Percentiles rank a stretch among this genome's conserved stretches.
Evolutionary conservation across 1,139 yeast species (phyloP).

Genomic region (Blastobotrys raffinosifermentans): DNA sequence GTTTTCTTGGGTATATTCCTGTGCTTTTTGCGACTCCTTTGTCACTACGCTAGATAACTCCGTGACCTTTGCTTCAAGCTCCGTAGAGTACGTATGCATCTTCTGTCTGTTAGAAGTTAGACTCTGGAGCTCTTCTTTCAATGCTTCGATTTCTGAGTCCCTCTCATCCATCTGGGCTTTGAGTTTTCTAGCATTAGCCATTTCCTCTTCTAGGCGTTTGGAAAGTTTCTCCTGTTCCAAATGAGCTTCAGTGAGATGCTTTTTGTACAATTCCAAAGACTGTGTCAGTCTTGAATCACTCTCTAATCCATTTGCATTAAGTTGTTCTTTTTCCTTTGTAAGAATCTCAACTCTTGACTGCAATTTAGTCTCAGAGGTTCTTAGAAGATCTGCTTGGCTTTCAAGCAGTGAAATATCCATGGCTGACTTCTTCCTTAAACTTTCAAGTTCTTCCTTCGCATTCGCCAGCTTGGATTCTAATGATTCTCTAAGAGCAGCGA

Average conservation of each 20-base stretch:
- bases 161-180: background rate
- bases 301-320: too few species aligned
- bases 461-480: background rate
- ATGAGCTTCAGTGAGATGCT: conserved; percentile 10
- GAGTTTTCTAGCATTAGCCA: conserved; percentile 6
- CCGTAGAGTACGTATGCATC: too few species aligned
- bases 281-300: conserved; percentile 1
- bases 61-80: too few species aligned
- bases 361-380: background rate
- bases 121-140: background rate
- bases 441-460: background rate
- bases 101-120: too few species aligned
- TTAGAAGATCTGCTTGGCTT: background rate
- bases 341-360: background rate
- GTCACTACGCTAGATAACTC: too few species aligned
- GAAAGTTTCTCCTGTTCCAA: conserved; percentile 10
- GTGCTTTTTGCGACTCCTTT: too few species aligned
- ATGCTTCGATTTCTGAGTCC: background rate
- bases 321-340: too few species aligned
- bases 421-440: background rate
- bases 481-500: background rate
- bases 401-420: background rate
- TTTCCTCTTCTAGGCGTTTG: conserved; percentile 7
- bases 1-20: too few species aligned
- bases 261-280: conserved; percentile 7